Percentiles rank a stretch among this genome's conserved stretches.
phyloP scores from a whole-genome alignment of 225 moss, liverwort and hornwort genomes.

The Sphagnum contortum region DNA sequence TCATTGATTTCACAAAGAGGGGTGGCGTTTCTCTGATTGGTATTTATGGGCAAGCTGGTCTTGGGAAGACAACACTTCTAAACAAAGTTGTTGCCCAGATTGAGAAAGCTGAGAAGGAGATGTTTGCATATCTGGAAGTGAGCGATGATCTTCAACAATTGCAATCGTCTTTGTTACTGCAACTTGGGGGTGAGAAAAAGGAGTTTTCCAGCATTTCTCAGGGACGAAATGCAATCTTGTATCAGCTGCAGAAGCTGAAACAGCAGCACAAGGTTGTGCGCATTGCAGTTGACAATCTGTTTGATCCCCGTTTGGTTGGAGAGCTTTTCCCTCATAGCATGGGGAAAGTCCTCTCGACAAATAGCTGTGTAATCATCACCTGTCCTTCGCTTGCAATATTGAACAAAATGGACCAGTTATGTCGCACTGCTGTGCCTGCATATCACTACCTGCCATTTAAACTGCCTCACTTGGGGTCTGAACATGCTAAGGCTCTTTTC shows the following conservation, averaged over 20 bases:
- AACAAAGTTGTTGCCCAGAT: constrained; percentile 77
- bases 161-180: constrained; percentile 79
- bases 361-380: constrained; percentile 70
- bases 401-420: constrained; percentile 75
- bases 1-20: constrained; percentile 65
- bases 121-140: constrained; percentile 88
- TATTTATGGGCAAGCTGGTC: constrained; percentile 79
- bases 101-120: constrained; percentile 66
- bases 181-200: constrained; percentile 87
- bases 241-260: constrained; percentile 84
- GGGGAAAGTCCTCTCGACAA: constrained; percentile 76
- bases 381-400: constrained; percentile 82
- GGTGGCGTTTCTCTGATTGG: constrained; percentile 65
- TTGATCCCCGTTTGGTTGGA: constrained; percentile 75
- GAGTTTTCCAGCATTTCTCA: constrained; percentile 79
- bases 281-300: constrained; percentile 86
- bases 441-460: constrained; percentile 80
- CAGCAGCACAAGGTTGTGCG: constrained; percentile 78
- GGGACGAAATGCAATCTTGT: constrained; percentile 77
- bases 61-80: constrained; percentile 86
- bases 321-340: constrained; percentile 92
- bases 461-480: constrained; percentile 59
- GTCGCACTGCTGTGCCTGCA: constrained; percentile 61
- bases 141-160: constrained; percentile 77
- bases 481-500: constrained; percentile 83